Evolutionary conservation across 2,329 filamentous ascomycete genomes (phyloP).

Genomic region (Periconia sp.): DNA sequence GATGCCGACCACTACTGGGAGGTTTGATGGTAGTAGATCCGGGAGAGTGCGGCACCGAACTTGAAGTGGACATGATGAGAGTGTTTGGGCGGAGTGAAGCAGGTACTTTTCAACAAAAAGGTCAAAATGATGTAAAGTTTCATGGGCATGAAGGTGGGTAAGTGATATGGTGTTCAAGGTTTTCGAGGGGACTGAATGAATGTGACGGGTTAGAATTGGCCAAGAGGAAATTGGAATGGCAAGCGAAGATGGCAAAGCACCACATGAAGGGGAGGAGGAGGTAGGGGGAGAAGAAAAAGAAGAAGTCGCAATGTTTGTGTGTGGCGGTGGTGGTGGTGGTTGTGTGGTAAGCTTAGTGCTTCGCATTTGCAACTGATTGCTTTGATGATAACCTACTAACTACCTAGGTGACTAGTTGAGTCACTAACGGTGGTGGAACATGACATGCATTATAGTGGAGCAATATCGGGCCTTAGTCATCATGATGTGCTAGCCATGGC

Average conservation of each 20-base stretch:
- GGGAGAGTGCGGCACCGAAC: conserved; percentile 26
- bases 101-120: background rate
- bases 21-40: conserved; percentile 24
- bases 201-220: background rate
- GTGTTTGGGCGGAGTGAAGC: no score
- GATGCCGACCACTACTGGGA: conserved; percentile 32
- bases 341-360: background rate
- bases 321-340: background rate
- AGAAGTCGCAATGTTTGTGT: background rate
- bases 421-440: no score
- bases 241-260: background rate
- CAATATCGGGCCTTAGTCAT: no score
- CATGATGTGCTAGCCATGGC: no score
- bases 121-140: background rate
- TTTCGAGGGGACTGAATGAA: background rate
- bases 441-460: no score
- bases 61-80: conserved; percentile 11
- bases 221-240: background rate
- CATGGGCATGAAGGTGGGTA: background rate
- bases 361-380: background rate
- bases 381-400: background rate
- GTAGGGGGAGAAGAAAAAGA: background rate
- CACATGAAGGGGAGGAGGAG: no score
- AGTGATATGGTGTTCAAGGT: background rate
- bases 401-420: no score